Base-by-base conservation (phyloP, 2,329 filamentous ascomycete genomes). In the Fusarium hainanense region DNA sequence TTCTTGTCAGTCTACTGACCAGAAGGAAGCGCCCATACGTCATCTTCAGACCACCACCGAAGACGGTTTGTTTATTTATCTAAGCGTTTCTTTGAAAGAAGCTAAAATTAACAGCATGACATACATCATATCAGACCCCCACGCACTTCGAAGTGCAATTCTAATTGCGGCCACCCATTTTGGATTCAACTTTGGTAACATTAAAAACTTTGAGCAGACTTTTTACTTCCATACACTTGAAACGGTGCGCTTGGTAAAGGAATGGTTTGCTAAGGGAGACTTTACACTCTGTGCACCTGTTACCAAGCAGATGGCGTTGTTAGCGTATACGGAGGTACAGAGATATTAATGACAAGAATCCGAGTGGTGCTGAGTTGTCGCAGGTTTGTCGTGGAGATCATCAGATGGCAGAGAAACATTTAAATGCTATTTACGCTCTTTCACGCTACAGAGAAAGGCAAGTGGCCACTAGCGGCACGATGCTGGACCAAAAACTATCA, bases 311-410 rank as follows among this genome's bases (percentile, higher is more conserved):
- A 43, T 64, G 0, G 50, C 50, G 6, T 51, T 51, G 2, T 18
- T 64, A 20, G 50, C 61, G 3, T 63, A 63, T 3, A 64, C 61
- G 20, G 61, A 64, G 58, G 61, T 64, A 57, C 16, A 34, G 12
- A 21, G 2, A 8, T 25, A 16, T 7, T 4, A 9, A 4, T 13
- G 1, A 13, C 10, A 0, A 4, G 4, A 7, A 18, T 20, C 3
- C 14, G 8, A 11, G 3, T 6, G 6, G 20, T 6, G 20, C 16
- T 50, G 18, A 49, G 14, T 7, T 3, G 4, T 4, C 18, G 9
- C 5, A 64, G 58, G 42, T 51, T n/a, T 64, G 61, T 0, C 37
- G 50, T 11, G 61, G 61, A 6, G 34, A 64, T 6, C 11, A 46
- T 6, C 10, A 20, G 9, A 40, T 50, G 20, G 61, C 61, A 7